phyloP scores from a whole-genome alignment of 2,329 filamentous ascomycete genomes.

The Ascochyta fabae region DNA sequence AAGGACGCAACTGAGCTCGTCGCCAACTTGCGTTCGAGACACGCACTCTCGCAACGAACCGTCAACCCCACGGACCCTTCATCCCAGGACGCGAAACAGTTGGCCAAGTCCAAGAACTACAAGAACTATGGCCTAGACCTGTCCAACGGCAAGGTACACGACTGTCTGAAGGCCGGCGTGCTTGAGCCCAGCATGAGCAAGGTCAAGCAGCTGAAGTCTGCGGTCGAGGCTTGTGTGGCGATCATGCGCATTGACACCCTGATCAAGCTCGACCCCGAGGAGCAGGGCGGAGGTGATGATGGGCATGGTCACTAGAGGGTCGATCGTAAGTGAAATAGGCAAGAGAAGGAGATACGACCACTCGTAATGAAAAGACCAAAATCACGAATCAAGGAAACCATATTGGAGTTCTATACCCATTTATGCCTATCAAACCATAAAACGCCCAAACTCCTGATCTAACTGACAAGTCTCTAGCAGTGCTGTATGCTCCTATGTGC shows the following conservation, averaged over 20 bases:
- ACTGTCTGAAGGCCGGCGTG: conserved; percentile 93
- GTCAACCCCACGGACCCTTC: conserved; percentile 66
- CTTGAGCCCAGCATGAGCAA: conserved; percentile 98
- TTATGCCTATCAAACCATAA: neutral
- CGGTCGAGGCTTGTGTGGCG: conserved; percentile 96
- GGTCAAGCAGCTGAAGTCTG: conserved; percentile 96
- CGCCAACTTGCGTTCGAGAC: conserved; percentile 90
- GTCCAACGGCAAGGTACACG: conserved; percentile 84
- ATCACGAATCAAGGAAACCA: conserved; percentile 19
- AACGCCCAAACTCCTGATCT: neutral
- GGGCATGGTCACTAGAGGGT: conserved; percentile 76
- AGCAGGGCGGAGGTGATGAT: conserved; percentile 75
- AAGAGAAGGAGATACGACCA: conserved; percentile 14
- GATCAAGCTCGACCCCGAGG: conserved; percentile 96
- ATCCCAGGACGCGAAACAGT: conserved; percentile 81
- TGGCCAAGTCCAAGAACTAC: conserved; percentile 95
- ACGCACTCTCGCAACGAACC: conserved; percentile 91
- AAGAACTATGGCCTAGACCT: conserved; percentile 98
- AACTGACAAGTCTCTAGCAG: neutral
- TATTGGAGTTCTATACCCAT: conserved; percentile 18
- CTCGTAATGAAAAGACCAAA: conserved; percentile 19
- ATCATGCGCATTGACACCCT: conserved; percentile 99
- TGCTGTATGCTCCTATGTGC: neutral
- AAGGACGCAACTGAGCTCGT: conserved; percentile 96
- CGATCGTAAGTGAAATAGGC: conserved; percentile 7